Evolutionary conservation across 106 monocot species (phyloP), one percentile per base, ranked within the genome.

Genomic region (Dendrobium catenatum): DNA sequence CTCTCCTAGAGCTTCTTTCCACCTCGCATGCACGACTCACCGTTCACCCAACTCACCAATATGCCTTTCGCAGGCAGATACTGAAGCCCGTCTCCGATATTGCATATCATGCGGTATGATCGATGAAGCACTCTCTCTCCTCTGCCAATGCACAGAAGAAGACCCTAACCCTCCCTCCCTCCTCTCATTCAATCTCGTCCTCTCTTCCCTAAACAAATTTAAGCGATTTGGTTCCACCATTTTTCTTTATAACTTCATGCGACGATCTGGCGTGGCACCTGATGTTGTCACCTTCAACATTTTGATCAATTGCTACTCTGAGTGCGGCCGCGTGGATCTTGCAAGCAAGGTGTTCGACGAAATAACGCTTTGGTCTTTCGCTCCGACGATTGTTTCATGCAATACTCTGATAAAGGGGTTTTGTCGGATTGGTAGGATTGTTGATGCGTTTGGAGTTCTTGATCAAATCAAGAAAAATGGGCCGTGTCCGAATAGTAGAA

Each of bases 381-480:
- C 40, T 18, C 87, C 84, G 6, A 87, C 75, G 29, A 51, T 59
- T 8, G 61, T 87, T 43, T 87, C 89, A 19, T 87, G 41, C 82
- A 89, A 89, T 55, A 89, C 89, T 46, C 75, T 89, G 54, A 85
- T 89, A 78, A 89, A 89, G 70, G 81, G 84, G 6, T 83, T 80
- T 58, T 87, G 82, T 59, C 59, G 16, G 22, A 40, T 75, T 11
- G 79, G 82, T 6, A 58, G 77, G 59, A 22, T 79, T 24, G 26
- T 17, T 8, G 84, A 87, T 46, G 86, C 82, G 6, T 80, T 84
- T 27, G 56, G 72, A 40, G 42, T 85, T 79, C 58, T 89, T 9
- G n/a, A 44, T 26, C 75, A 20, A 64, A 87, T 87, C 84, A 80
- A 43, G 76, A 73, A 67, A 24, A 72, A 26, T 6, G 89, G 89